Percentiles rank a stretch among this genome's conserved stretches.
phyloP scores from a whole-genome alignment of 371 early-diverging fungal species.

The Saksenaea vasiformis region DNA sequence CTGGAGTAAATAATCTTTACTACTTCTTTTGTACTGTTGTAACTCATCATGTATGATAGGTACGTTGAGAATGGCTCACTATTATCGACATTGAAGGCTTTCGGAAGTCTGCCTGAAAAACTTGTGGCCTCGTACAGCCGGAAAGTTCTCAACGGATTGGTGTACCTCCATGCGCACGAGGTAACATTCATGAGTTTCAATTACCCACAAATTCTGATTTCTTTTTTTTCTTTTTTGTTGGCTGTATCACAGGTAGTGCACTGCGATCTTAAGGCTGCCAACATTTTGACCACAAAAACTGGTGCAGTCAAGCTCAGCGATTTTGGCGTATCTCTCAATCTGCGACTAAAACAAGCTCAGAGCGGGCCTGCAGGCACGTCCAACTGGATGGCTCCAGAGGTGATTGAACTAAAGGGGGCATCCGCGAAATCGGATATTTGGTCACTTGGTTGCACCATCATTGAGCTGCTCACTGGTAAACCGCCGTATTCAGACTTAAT shows the following conservation, averaged over 20 bases:
- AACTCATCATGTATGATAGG: slow-evolving; percentile 17
- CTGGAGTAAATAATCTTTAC: slow-evolving; percentile 64
- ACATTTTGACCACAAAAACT: slow-evolving; percentile 89
- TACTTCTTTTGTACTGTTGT: background rate
- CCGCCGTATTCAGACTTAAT: slow-evolving; percentile 85
- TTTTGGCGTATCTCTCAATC: slow-evolving; percentile 89
- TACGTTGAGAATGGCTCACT: slow-evolving; percentile 95
- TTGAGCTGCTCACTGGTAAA: slow-evolving; percentile 84
- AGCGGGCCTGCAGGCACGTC: slow-evolving; percentile 87
- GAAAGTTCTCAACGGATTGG: slow-evolving; percentile 85
- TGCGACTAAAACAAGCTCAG: slow-evolving; percentile 64
- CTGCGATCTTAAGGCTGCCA: slow-evolving; percentile 95
- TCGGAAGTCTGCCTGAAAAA: slow-evolving; percentile 89
- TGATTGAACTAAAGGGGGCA: slow-evolving; percentile 83
- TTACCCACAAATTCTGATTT: background rate
- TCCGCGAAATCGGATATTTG: slow-evolving; percentile 88
- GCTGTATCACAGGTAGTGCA: slow-evolving; percentile 68
- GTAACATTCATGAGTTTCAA: slow-evolving; percentile 9
- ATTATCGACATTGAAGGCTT: slow-evolving; percentile 78
- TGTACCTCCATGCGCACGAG: slow-evolving; percentile 87
- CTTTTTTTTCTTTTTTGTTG: too few relatives aligned
- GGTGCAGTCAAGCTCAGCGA: slow-evolving; percentile 93
- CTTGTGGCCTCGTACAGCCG: slow-evolving; percentile 84
- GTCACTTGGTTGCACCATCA: slow-evolving; percentile 85
- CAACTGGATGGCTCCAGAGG: slow-evolving; percentile 99